Percentiles rank a stretch among this genome's conserved stretches.
Evolutionary conservation across 805 yeast species (phyloP).

Genomic region (Jamesozyma piceae): DNA sequence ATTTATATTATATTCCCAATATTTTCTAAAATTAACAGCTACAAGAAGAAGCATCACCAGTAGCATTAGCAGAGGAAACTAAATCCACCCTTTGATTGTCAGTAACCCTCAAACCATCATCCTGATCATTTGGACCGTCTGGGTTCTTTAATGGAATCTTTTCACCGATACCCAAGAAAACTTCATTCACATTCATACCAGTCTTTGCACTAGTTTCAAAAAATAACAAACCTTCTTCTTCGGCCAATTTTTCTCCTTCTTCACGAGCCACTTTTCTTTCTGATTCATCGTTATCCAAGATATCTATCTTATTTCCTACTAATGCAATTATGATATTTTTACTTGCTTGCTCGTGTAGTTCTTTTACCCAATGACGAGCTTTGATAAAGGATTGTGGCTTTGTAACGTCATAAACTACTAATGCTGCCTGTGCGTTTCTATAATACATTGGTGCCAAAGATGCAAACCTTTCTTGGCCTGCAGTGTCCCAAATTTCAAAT

Average conservation of each 20-base stretch:
- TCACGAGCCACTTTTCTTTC: slow-evolving; percentile 65
- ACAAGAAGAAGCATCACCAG: slow-evolving; percentile 26
- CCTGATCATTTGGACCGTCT: slow-evolving; percentile 16
- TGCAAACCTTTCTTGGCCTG: slow-evolving; percentile 96
- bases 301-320: slow-evolving; percentile 86
- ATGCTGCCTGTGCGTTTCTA: slow-evolving; percentile 93
- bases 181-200: slow-evolving; percentile 80
- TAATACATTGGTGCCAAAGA: slow-evolving; percentile 95
- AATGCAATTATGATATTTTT: slow-evolving; percentile 85
- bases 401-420: slow-evolving; percentile 91
- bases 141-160: slow-evolving; percentile 52
- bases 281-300: slow-evolving; percentile 43
- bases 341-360: slow-evolving; percentile 90
- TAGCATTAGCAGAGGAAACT: slow-evolving; percentile 25
- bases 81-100: slow-evolving; percentile 30
- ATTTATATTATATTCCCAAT: no score
- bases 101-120: slow-evolving; percentile 16
- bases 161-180: slow-evolving; percentile 80
- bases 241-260: slow-evolving; percentile 82
- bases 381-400: slow-evolving; percentile 90
- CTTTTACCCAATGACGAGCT: slow-evolving; percentile 97
- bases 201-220: slow-evolving; percentile 94
- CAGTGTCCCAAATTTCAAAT: slow-evolving; percentile 94
- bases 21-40: slow-evolving; percentile 28
- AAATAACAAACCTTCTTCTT: slow-evolving; percentile 81